A percentile compares a stretch with the other conserved stretches of the same genome.
These are phyloP conservation scores for Plasmodium gaboni DNA, from an alignment of 169 alveolate genomes.

Conservation along the genomic window DNA sequence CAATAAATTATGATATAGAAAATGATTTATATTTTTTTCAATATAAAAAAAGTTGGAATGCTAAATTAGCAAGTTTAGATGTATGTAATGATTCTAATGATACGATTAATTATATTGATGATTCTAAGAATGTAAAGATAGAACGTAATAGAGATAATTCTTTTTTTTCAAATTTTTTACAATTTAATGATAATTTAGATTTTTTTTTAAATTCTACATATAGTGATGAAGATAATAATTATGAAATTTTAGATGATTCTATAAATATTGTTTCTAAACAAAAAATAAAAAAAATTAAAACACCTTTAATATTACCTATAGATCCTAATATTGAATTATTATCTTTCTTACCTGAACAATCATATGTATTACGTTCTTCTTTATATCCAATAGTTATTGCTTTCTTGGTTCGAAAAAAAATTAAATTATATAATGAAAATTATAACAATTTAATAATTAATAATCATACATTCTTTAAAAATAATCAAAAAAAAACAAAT, in stretches of 20 bases:
- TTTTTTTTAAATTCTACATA: conserved; percentile 40
- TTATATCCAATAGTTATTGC: conserved; percentile 73
- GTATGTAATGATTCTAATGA: conserved; percentile 22
- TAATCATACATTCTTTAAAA: conserved; percentile 44
- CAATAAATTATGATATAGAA: conserved; percentile 2
- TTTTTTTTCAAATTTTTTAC: conserved; percentile 62
- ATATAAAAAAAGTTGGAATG: conserved; percentile 10
- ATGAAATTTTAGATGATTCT: conserved; percentile 73
- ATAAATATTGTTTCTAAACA: conserved; percentile 65
- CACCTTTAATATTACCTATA: conserved; percentile 60
- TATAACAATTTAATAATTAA: conserved; percentile 59
- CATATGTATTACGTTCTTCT: conserved; percentile 67
- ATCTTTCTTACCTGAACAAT: conserved; percentile 69
- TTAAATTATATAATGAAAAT: conserved; percentile 22
- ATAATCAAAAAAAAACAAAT: conserved; percentile 20
- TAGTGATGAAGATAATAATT: conserved; percentile 59
- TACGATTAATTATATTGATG: conserved; percentile 46
- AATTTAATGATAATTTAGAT: conserved; percentile 48
- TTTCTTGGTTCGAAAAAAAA: conserved; percentile 68
- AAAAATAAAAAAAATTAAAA: conserved; percentile 35
- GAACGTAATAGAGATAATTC: conserved; percentile 61
- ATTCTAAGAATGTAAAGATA: conserved; percentile 23
- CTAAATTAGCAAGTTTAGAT: background rate
- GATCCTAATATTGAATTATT: conserved; percentile 65
- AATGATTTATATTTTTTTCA: conserved; percentile 34